Percentiles rank a stretch among this genome's conserved stretches.
phyloP scores from a whole-genome alignment of 148 eudicot species.

The Persicaria tinctoria region DNA sequence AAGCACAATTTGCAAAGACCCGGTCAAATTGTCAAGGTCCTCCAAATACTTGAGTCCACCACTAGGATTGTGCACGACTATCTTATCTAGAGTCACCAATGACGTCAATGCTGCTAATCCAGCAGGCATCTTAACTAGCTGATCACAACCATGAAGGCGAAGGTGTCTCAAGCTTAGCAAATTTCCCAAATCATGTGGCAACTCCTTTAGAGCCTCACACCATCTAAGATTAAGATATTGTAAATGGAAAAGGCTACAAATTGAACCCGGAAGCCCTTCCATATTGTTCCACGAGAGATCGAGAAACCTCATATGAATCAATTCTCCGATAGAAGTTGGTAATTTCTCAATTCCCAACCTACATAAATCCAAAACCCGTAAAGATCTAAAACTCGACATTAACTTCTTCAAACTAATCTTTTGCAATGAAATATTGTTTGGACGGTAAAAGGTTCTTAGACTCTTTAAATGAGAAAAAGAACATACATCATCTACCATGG shows the following conservation, averaged over 20 bases:
- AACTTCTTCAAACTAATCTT: not conserved
- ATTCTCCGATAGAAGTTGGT: constrained; percentile 14
- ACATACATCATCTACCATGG: too few relatives aligned
- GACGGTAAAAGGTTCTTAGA: not conserved
- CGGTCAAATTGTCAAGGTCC: not conserved
- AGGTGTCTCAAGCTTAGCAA: constrained; percentile 17
- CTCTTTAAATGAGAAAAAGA: not conserved
- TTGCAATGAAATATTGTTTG: not conserved
- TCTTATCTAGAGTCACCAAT: constrained; percentile 4
- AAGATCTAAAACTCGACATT: constrained; percentile 8
- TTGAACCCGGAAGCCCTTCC: constrained; percentile 14
- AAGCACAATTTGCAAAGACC: not conserved
- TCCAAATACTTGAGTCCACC: not conserved
- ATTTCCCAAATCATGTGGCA: constrained; percentile 9
- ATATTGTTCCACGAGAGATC: constrained; percentile 16
- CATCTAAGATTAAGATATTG: constrained; percentile 14
- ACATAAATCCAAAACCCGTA: constrained; percentile 19
- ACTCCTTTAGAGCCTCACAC: constrained; percentile 12
- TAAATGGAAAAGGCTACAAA: constrained; percentile 4
- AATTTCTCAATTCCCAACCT: not conserved
- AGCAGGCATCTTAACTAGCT: constrained; percentile 14
- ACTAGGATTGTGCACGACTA: not conserved
- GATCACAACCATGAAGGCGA: constrained; percentile 16
- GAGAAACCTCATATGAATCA: constrained; percentile 23
- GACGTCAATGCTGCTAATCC: constrained; percentile 7